Base-by-base conservation (phyloP, 352 stramenopile genomes). In the Phytophthora pistaciae region DNA sequence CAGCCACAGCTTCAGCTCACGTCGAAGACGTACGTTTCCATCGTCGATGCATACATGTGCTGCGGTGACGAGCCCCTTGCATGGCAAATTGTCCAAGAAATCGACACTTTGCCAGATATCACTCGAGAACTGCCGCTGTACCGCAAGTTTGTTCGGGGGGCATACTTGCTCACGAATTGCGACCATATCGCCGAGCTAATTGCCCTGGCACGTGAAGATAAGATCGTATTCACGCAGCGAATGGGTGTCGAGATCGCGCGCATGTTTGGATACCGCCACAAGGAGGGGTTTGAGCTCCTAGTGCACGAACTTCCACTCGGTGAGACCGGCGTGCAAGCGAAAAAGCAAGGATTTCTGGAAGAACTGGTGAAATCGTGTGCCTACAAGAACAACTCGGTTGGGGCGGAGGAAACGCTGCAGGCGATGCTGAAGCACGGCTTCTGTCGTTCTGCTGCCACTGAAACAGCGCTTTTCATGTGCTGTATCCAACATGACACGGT, bases 21-120 rank as follows among this genome's bases (percentile, higher is more conserved):
- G 0, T 87, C 76, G 23, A 88, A 91, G 63, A 94, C 87, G 1
- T 92, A 84, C 50, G 74, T 92, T 18, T 84, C 85, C 8, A 81
- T 92, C n/a, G 78, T 94, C 5, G 84, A 94, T 65, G 82, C 87
- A n/a, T 92, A 91, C 60, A 78, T 94, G 66, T 84, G 79, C 52
- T 91, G 82, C 36, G 82, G 79, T 10, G 87, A 92, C 9, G 82
- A 91, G 46, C 52, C 69, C 13, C 57, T 87, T 27, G 84, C 84
- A 6, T 94, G 87, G 87, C 62, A 87, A 52, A 70, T 80, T 20
- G 80, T 92, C 38, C 66, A 80, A 33, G 78, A 91, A 72, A 72
- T 94, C 13, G 64, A 74, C 3, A 40, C 73, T 21, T 60, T 82
- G 14, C 66, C 74, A 0, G 70, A 78, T n/a, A 78, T 91, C 14